phyloP scores from a whole-genome alignment of 2,329 filamentous ascomycete species.

The Chaetoscypha palmicola region DNA sequence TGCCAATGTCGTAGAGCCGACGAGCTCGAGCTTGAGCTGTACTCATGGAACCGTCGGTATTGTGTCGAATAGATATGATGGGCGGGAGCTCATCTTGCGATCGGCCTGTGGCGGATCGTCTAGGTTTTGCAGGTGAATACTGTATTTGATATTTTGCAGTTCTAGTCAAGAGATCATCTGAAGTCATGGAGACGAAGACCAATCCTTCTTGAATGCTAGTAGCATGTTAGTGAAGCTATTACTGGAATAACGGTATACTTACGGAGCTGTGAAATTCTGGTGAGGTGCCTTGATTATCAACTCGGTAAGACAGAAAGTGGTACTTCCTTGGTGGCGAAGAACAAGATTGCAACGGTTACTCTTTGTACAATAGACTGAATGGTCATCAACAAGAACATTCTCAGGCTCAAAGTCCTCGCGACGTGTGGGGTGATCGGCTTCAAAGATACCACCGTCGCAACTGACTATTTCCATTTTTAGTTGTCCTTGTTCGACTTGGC shows the following conservation, averaged over 20 bases:
- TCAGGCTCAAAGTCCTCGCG: constrained; percentile 53
- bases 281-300: constrained; percentile 81
- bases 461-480: constrained; percentile 82
- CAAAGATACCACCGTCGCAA: constrained; percentile 74
- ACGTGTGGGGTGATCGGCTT: constrained; percentile 45
- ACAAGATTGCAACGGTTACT: constrained; percentile 83
- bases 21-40: constrained; percentile 38
- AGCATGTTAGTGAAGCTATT: constrained; percentile 16
- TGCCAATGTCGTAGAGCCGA: constrained; percentile 38
- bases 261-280: constrained; percentile 78
- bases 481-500: constrained; percentile 76
- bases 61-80: constrained; percentile 47
- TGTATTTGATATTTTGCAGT: constrained; percentile 72
- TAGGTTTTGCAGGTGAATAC: constrained; percentile 36
- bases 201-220: constrained; percentile 79
- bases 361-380: constrained; percentile 84
- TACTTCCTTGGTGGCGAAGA: constrained; percentile 70
- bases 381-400: constrained; percentile 77
- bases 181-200: constrained; percentile 83
- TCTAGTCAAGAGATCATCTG: constrained; percentile 64
- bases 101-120: constrained; percentile 22
- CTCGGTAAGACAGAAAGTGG: constrained; percentile 77
- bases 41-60: constrained; percentile 44
- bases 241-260: constrained; percentile 37
- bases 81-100: constrained; percentile 29